These are phyloP conservation scores for Trichoderma harzianum DNA, from an alignment of 2,329 filamentous ascomycete species.

Conservation along the genomic window DNA sequence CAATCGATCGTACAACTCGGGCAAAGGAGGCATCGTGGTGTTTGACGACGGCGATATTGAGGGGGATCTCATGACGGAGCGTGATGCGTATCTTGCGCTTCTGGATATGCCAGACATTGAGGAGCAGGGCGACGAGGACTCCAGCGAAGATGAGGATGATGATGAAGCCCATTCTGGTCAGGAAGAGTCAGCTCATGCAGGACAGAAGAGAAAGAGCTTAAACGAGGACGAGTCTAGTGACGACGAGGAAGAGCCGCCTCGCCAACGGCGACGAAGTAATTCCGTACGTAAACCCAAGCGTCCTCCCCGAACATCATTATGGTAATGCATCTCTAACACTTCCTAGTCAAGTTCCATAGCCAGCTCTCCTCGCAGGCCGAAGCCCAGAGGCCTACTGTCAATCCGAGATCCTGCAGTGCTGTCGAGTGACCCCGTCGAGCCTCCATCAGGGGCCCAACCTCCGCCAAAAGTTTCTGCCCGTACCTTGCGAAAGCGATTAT, in stretches of 20 bases:
- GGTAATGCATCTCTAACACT: conserved; percentile 20
- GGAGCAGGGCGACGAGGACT: conserved; percentile 65
- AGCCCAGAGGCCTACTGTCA: conserved; percentile 58
- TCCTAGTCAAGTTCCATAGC: conserved; percentile 62
- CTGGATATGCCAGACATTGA: conserved; percentile 88
- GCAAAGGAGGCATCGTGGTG: conserved; percentile 84
- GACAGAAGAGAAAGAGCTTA: conserved; percentile 76
- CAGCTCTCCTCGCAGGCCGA: conserved; percentile 58
- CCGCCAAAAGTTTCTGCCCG: conserved; percentile 66
- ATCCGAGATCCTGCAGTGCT: conserved; percentile 44
- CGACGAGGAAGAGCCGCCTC: conserved; percentile 70
- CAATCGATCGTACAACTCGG: conserved; percentile 66
- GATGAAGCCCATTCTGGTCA: conserved; percentile 43
- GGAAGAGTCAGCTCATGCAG: conserved; percentile 42
- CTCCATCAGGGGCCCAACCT: conserved; percentile 57
- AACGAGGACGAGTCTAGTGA: conserved; percentile 69
- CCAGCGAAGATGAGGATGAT: conserved; percentile 48
- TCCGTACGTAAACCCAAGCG: conserved; percentile 55
- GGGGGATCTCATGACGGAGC: conserved; percentile 70
- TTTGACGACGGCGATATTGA: conserved; percentile 96
- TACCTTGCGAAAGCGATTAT: conserved; percentile 66
- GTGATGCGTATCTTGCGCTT: conserved; percentile 79
- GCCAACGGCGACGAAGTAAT: conserved; percentile 81
- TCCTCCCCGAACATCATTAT: not conserved
- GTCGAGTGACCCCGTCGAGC: conserved; percentile 49